Evolutionary conservation across 2,329 filamentous ascomycete genomes (phyloP).

Genomic region (Paradendryphiella salina): DNA sequence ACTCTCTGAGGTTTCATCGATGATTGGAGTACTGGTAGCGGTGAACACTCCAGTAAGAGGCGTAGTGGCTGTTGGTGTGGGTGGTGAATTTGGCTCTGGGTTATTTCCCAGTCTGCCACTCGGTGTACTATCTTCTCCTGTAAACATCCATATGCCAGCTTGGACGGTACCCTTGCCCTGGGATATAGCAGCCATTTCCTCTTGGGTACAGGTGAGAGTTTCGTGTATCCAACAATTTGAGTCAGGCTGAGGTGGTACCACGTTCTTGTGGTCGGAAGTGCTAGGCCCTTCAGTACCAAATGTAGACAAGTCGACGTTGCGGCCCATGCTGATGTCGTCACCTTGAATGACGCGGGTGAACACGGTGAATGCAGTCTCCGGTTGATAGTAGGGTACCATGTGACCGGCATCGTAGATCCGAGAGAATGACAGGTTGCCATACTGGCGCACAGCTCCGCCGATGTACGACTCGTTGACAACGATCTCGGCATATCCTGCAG

Average conservation of each 20-base stretch:
- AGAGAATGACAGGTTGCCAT: slow-evolving; percentile 64
- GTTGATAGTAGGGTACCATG: slow-evolving; percentile 50
- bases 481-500: slow-evolving; percentile 73
- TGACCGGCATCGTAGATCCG: slow-evolving; percentile 59
- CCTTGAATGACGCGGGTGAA: slow-evolving; percentile 57
- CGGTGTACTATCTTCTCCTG: slow-evolving; percentile 3
- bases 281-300: slow-evolving; percentile 63
- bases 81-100: not conserved
- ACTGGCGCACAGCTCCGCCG: slow-evolving; percentile 73
- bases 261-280: slow-evolving; percentile 61
- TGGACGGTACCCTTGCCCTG: slow-evolving; percentile 50
- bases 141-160: slow-evolving; percentile 25
- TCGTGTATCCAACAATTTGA: slow-evolving; percentile 65
- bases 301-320: slow-evolving; percentile 54
- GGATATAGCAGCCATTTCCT: slow-evolving; percentile 55
- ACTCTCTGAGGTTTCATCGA: slow-evolving; percentile 2
- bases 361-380: slow-evolving; percentile 56
- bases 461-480: slow-evolving; percentile 67
- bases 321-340: slow-evolving; percentile 54
- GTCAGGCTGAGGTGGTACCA: slow-evolving; percentile 53
- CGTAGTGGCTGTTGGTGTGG: not conserved
- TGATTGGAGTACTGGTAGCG: not conserved
- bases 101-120: not conserved
- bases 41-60: slow-evolving; percentile 14
- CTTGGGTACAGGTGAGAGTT: slow-evolving; percentile 56